phyloP scores from a whole-genome alignment of 169 alveolate genomes.

The Toxoplasma gondii region DNA sequence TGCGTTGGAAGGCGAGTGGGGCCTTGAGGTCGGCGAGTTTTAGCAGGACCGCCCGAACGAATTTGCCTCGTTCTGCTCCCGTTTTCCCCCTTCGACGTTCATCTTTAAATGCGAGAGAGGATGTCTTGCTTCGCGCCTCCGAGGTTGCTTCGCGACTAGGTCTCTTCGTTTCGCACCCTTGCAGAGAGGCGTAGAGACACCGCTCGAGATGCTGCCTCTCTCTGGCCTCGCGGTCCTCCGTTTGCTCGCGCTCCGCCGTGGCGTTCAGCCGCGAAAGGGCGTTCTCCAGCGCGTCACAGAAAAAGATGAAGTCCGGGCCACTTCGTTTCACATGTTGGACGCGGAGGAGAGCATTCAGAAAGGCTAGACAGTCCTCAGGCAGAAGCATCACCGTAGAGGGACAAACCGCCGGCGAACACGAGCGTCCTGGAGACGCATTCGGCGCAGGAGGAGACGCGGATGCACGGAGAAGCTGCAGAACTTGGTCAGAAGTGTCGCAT shows the following conservation, averaged over 20 bases:
- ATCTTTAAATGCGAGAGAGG: no score
- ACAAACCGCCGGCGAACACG: background rate
- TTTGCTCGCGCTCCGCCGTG: background rate
- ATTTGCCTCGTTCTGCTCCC: background rate
- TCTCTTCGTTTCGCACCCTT: background rate
- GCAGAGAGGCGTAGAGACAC: background rate
- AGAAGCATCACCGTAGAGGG: background rate
- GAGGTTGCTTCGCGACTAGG: background rate
- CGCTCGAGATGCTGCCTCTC: background rate
- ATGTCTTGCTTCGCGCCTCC: background rate
- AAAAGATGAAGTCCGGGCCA: background rate
- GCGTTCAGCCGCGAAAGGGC: background rate
- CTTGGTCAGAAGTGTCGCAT: slow-evolving; percentile 18
- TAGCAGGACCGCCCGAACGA: slow-evolving; percentile 15
- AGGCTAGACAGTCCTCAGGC: slow-evolving; percentile 34
- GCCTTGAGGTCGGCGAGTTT: slow-evolving; percentile 28
- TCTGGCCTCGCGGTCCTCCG: background rate
- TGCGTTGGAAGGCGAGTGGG: slow-evolving; percentile 13
- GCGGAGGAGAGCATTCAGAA: background rate
- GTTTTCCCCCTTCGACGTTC: background rate
- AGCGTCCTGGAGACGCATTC: background rate
- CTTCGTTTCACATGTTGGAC: background rate
- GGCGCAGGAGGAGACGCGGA: background rate
- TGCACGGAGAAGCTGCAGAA: background rate
- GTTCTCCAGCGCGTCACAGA: slow-evolving; percentile 2